Evolutionary conservation across 2,329 filamentous ascomycete species (phyloP), one percentile per base, ranked within the genome.

Genomic region (Microdochium paspali): DNA sequence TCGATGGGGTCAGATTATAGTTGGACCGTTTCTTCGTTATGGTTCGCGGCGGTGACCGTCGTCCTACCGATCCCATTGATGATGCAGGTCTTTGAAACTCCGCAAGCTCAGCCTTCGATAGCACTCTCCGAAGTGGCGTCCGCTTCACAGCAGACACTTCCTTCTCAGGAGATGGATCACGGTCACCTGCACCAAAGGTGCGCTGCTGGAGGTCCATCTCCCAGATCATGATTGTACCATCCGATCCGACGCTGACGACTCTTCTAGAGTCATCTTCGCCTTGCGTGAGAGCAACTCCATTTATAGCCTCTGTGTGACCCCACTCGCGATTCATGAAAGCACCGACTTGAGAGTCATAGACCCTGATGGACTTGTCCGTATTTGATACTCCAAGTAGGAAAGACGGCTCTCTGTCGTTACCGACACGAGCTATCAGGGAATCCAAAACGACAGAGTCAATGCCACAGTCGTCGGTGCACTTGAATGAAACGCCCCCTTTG

Each of bases 251-350:
- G 54, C 84, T 90, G 46, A 91, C 77, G 39, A 89, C 68, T 50
- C 74, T 76, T 46, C 77, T 76, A 24, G 70, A 67, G 15, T 73
- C 70, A 15, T 79, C 76, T 0, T 74, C 71, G 7, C 73, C 72
- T 47, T 85, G 79, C 10, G 91, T 63, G 18, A 96, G 68, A 3
- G 85, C 78, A 18, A 94, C 81, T 50, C 90, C 90, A 46, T 87
- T 95, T 53, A 98, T 89, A 9, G 90, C 86, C 61, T 96, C 90
- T 0, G 90, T 95, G 56, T 98, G 93, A 1, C 93, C 93, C 80
- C 90, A 96, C 66, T 97, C 93, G 35, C 89, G 82, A 45, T 90
- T 86, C 24, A 97, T 68, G 49, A 98, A 84, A 2, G 72, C 69
- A 9, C 91, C 90, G 39, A 80, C 82, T 51, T 85, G 82, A 25